A percentile compares a stretch with the other conserved stretches of the same genome.
Evolutionary conservation across 2,329 filamentous ascomycete species (phyloP).

Genomic region (Madurella mycetomatis): DNA sequence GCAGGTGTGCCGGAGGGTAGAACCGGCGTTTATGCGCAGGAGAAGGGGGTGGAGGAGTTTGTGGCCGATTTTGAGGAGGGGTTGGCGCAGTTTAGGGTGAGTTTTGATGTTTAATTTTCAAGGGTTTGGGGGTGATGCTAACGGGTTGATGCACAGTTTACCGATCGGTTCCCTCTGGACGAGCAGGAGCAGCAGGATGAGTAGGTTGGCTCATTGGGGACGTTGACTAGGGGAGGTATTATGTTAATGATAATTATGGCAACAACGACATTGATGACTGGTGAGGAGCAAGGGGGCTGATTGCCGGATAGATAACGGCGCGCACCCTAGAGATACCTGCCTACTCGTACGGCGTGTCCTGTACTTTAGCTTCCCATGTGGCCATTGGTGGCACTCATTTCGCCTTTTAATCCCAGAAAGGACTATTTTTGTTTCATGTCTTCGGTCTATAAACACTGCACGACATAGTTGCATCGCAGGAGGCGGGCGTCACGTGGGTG

Average conservation of each 20-base stretch:
- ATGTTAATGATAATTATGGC: neutral
- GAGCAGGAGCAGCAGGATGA: neutral
- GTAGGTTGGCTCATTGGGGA: neutral
- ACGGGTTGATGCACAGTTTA: conserved; percentile 17
- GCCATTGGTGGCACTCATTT: no score
- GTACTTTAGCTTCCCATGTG: no score
- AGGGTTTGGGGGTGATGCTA: neutral
- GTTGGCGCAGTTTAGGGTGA: conserved; percentile 60
- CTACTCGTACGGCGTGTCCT: no score
- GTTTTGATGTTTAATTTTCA: neutral
- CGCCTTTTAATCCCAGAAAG: no score
- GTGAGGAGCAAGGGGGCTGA: no score
- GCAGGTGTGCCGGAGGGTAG: conserved; percentile 41
- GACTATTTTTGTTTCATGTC: no score
- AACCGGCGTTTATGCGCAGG: conserved; percentile 39
- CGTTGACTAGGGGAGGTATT: neutral
- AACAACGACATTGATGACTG: no score
- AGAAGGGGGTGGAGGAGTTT: conserved; percentile 34
- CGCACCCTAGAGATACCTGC: no score
- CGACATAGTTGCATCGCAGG: conserved; percentile 31
- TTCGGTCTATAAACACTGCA: conserved; percentile 26
- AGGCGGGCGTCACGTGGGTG: conserved; percentile 27
- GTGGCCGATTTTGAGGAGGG: conserved; percentile 51
- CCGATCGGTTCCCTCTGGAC: conserved; percentile 26
- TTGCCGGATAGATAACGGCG: no score